Evolutionary conservation across 192 early-diverging fungal species (phyloP).

Genomic region (Neocallimastix lanati): DNA sequence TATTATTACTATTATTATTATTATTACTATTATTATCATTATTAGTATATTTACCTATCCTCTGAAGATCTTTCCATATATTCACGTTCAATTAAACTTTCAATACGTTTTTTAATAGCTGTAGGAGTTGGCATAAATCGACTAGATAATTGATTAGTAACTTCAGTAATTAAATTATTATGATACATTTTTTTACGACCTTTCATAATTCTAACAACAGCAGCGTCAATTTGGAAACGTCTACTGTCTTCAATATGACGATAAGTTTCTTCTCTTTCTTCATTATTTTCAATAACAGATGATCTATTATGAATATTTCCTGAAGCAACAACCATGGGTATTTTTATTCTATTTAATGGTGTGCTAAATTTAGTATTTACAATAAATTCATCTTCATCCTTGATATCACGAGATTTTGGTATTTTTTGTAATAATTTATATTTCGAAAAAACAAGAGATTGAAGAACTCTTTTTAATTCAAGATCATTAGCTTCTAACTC

Average conservation of each 20-base stretch:
- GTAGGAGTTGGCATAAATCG: conserved; percentile 61
- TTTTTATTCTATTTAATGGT: not conserved
- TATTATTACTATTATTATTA: too few relatives aligned
- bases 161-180: conserved; percentile 66
- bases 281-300: conserved; percentile 25
- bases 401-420: not conserved
- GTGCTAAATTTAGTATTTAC: not conserved
- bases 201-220: conserved; percentile 97
- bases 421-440: not conserved
- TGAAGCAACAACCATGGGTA: not conserved
- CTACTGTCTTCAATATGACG: conserved; percentile 73
- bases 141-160: conserved; percentile 50
- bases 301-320: not conserved
- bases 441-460: not conserved
- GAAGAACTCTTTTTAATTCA: not conserved
- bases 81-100: conserved; percentile 89
- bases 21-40: too few relatives aligned
- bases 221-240: conserved; percentile 80
- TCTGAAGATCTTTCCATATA: conserved; percentile 68
- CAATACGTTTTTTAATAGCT: conserved; percentile 87
- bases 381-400: not conserved
- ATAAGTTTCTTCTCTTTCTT: conserved; percentile 63
- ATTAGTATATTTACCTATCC: conserved; percentile 9
- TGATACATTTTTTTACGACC: conserved; percentile 71
- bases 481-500: not conserved